phyloP scores from a whole-genome alignment of 352 stramenopile genomes.

The Pythium dissotocum region DNA sequence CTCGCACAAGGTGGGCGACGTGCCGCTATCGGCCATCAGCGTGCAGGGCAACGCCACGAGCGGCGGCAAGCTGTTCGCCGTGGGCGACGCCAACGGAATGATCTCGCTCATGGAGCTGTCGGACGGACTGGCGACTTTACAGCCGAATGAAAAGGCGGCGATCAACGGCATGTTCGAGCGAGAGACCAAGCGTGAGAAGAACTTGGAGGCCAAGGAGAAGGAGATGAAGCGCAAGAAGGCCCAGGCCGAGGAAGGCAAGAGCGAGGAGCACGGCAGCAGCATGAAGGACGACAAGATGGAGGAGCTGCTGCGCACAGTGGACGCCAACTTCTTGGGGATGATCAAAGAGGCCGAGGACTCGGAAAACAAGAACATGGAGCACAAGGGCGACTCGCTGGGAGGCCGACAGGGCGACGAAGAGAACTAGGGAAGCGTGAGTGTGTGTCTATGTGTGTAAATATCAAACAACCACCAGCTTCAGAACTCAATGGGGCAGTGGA shows the following conservation, averaged over 20 bases:
- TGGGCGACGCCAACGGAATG: slow-evolving; percentile 95
- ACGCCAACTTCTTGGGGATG: slow-evolving; percentile 95
- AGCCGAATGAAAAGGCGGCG: slow-evolving; percentile 93
- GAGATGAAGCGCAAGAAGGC: slow-evolving; percentile 86
- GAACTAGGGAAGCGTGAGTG: slow-evolving; percentile 9
- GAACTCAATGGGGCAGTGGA: slow-evolving; percentile 7
- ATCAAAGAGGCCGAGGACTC: slow-evolving; percentile 95
- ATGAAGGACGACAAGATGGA: slow-evolving; percentile 94
- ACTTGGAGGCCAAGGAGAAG: slow-evolving; percentile 90
- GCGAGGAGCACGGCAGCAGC: slow-evolving; percentile 54
- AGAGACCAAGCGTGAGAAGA: slow-evolving; percentile 97
- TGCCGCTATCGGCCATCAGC: slow-evolving; percentile 90
- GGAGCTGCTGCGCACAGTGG: slow-evolving; percentile 90
- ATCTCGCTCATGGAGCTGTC: slow-evolving; percentile 96
- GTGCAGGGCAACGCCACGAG: slow-evolving; percentile 91
- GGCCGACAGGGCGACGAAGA: slow-evolving; percentile 35
- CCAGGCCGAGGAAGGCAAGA: slow-evolving; percentile 79
- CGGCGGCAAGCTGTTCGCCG: slow-evolving; percentile 92
- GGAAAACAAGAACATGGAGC: slow-evolving; percentile 89
- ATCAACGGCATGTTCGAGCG: slow-evolving; percentile 97
- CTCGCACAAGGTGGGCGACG: slow-evolving; percentile 95
- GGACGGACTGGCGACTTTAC: slow-evolving; percentile 87
- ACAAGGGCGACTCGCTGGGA: slow-evolving; percentile 55
- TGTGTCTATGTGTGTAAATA: background rate
- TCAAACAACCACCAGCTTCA: background rate